Percentiles rank a stretch among this genome's conserved stretches.
Evolutionary conservation across 768 basidiomycete genomes (phyloP).

Genomic region (Terana coerulea): DNA sequence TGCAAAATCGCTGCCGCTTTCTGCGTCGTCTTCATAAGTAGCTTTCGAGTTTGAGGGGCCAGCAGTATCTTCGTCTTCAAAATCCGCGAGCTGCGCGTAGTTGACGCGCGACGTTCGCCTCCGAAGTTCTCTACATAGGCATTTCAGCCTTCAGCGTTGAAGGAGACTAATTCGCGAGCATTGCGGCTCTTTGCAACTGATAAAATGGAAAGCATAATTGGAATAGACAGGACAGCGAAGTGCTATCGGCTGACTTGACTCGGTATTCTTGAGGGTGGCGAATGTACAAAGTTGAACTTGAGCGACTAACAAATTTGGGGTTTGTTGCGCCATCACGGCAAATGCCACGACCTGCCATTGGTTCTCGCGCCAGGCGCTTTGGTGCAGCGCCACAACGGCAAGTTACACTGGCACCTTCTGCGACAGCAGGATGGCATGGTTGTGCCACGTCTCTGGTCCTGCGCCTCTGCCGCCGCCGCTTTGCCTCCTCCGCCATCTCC

Average conservation of each 20-base stretch:
- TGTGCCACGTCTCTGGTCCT: too few relatives aligned
- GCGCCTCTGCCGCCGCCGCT: too few relatives aligned
- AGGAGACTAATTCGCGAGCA: too few relatives aligned
- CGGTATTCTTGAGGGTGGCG: not conserved
- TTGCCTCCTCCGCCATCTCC: too few relatives aligned
- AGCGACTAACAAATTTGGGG: constrained; percentile 1
- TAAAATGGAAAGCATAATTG: not conserved
- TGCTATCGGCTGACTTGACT: not conserved
- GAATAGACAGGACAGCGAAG: too few relatives aligned
- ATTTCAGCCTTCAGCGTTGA: not conserved
- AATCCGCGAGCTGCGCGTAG: constrained; percentile 40
- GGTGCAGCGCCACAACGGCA: too few relatives aligned
- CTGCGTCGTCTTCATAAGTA: constrained; percentile 29
- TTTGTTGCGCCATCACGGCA: too few relatives aligned
- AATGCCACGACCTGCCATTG: too few relatives aligned
- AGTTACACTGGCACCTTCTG: too few relatives aligned
- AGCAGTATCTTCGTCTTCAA: constrained; percentile 30
- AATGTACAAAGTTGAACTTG: not conserved
- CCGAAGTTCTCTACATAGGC: constrained; percentile 54
- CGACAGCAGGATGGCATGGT: too few relatives aligned
- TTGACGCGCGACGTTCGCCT: constrained; percentile 48
- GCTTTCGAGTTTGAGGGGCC: constrained; percentile 35
- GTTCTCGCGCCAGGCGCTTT: too few relatives aligned
- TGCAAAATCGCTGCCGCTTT: constrained; percentile 56
- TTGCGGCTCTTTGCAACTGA: not conserved